Evolutionary conservation across 805 yeast genomes (phyloP), one percentile per base, ranked within the genome.

Genomic region (Candida yuanshanica): DNA sequence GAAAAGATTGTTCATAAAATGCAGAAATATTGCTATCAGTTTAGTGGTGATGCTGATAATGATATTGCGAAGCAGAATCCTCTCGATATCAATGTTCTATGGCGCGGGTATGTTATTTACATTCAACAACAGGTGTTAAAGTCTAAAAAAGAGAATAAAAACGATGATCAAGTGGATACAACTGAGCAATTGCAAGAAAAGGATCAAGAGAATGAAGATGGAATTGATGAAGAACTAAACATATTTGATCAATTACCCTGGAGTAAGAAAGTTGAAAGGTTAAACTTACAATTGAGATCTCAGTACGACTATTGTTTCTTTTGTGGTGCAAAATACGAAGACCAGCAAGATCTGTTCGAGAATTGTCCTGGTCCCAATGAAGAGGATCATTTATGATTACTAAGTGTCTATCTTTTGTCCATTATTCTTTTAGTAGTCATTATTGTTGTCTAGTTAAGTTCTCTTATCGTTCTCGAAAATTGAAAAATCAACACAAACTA

Each of bases 341-440:
- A 56, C 42, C 60, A 57, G 37, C 46, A 50, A 1, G 79, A 75
- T 22, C 46, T 77, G 17, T 59, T 42, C 13, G 49, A 53, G 13
- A 55, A 61, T 38, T 77, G 83, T 51, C 82, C 82, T 3, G 83
- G 83, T 1, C 41, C 55, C 1, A 45, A 49, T 3, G 74, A 69
- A 45, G 66, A 59, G 16, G 75, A 68, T 17, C 82, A 76, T 48
- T 33, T 42, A 26, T 64, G 41, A 46, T 14, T 13, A 9, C 7
- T 2, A 10, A 20, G 16, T 22, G 16, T 27, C 8, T 4, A 8
- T 4, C 13, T 13, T 26, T 9, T 7, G 14, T 13, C 14, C 16
- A 26, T 9, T 17, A 4, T 26, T 4, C 17, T 13, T 26, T 9
- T 4, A 4, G 16, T 26, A 13, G 29, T 26, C 7, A 26, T 13